Conservation (phyloP, 306 rosid species). For the Parietaria judaica region DNA sequence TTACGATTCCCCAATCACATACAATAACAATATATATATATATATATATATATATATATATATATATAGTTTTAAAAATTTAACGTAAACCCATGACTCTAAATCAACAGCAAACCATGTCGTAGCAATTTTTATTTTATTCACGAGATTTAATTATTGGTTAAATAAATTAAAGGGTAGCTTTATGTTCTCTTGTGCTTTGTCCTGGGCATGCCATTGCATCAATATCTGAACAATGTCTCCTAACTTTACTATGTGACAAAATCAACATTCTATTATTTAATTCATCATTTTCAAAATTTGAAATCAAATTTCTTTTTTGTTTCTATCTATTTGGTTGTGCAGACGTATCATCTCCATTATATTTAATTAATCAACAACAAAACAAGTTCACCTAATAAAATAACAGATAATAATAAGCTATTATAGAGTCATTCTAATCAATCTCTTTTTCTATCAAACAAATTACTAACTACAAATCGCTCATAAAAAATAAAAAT, state of each 20-base stretch:
- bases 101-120: slow-evolving; percentile 29
- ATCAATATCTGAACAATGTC: slow-evolving; percentile 41
- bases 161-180: slow-evolving; percentile 4
- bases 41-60: no score
- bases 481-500: no score
- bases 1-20: slow-evolving; percentile 44
- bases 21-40: slow-evolving; percentile 15
- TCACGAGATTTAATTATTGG: not conserved
- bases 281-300: slow-evolving; percentile 18
- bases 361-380: no score
- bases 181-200: slow-evolving; percentile 25
- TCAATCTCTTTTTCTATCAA: no score
- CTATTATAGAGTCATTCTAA: no score
- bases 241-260: slow-evolving; percentile 31
- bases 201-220: slow-evolving; percentile 40
- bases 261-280: slow-evolving; percentile 35
- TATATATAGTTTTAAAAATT: slow-evolving; percentile 22
- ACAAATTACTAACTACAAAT: no score
- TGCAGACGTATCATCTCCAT: no score
- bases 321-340: not conserved
- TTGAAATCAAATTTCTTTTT: slow-evolving; percentile 9
- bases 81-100: slow-evolving; percentile 25
- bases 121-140: slow-evolving; percentile 7
- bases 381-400: no score
- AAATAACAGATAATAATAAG: no score